Conservation (phyloP, 2,329 filamentous ascomycete species). For the Ceratocystis huliohia region DNA sequence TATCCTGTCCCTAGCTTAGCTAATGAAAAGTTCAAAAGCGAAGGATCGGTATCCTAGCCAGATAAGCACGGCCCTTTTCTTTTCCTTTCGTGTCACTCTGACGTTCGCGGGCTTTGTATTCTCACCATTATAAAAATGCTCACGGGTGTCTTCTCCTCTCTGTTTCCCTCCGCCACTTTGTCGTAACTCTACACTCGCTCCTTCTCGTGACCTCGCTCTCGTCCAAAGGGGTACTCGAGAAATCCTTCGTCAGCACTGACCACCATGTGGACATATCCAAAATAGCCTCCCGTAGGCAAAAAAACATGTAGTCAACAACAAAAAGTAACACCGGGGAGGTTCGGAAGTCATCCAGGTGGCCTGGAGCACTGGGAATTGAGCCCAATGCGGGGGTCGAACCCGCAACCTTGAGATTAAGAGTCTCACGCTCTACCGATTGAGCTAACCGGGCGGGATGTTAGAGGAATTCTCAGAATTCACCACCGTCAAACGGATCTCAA, state of each 20-base stretch:
- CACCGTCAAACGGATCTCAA: background rate
- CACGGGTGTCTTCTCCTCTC: background rate
- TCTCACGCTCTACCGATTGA: constrained; percentile 64
- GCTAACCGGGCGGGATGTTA: constrained; percentile 40
- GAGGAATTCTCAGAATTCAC: background rate
- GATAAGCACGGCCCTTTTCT: background rate
- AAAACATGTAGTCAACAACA: background rate
- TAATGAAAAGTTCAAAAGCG: background rate
- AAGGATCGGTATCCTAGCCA: background rate
- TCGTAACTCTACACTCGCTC: background rate
- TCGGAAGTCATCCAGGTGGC: constrained; percentile 17
- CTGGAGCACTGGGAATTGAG: constrained; percentile 23
- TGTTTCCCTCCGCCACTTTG: background rate
- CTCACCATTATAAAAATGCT: background rate
- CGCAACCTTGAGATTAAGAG: constrained; percentile 43
- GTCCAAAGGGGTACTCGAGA: background rate
- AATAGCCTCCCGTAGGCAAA: background rate
- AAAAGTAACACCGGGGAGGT: constrained; percentile 12
- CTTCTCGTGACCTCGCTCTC: background rate
- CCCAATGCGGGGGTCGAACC: constrained; percentile 31
- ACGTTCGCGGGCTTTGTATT: background rate
- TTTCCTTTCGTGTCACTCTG: constrained; percentile 3
- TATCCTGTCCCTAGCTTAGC: background rate
- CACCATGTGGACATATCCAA: background rate
- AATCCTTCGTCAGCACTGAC: background rate